Base-by-base conservation (phyloP, 1,284 basidiomycete genomes). In the Laetiporus sulphureus region DNA sequence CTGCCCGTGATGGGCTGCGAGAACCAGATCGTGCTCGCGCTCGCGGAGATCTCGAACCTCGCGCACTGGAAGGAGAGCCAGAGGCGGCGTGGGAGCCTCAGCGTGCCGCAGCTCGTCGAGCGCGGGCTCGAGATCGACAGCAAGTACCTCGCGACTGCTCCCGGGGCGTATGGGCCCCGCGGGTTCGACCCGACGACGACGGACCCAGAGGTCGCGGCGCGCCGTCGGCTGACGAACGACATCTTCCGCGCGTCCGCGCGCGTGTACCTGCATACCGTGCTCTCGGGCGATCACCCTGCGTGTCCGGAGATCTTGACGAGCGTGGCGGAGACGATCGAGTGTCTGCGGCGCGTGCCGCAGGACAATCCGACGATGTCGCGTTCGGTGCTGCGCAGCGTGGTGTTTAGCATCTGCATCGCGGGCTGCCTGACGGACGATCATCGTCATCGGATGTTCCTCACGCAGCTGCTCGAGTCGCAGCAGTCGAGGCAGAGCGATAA, bases 1-100 rank as follows among this genome's bases (percentile, higher is more conserved):
- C 70, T 87, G 60, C 68, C 72, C 31, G 73, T 85, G 7, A 90
- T 90, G 86, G 87, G 88, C n/a, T 88, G 85, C 66, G 83, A 86
- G 53, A 85, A 85, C 62, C 64, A 66, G 46, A 75, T 86, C 50
- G 77, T 89, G 33, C 83, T 84, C 65, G 86, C 83, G 10, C 68
- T 90, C 32, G 82, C 86, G 4, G 78, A 88, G 64, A 81, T 77
- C 13, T 76, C 79, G 6, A 65, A 64, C n/a, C 71, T 91, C 10
- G 71, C 79, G 24, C 59, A 56, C 45, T 89, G 83, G 84, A 86
- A 86, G 63, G 66, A 68, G 27, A 41, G 42, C 3, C 63, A 70
- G 46, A 50, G 50, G 45, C 47, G 32, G 1, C 49, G 45, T 15
- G 77, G 72, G 34, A 57, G 53, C 31, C 71, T 86, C 16, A 79